Base-by-base conservation (phyloP, 768 basidiomycete species). In the Leccinum uliginosum region DNA sequence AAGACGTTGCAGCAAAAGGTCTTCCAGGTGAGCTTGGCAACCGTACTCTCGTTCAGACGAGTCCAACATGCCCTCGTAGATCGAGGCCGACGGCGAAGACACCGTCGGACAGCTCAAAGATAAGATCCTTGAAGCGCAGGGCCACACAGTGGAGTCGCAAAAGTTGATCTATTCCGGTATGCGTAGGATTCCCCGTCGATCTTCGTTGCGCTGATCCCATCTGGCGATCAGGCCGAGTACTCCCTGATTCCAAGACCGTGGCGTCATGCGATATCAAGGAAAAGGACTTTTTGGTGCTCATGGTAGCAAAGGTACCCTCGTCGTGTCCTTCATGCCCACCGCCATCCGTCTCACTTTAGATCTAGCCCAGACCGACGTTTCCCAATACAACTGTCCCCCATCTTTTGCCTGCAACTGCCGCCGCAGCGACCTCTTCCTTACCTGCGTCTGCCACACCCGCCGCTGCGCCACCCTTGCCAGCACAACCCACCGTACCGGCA, bases 231-330 rank as follows among this genome's bases (percentile, higher is more conserved):
- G 96, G 97, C 54, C 95, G 96, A 79, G 88, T 99, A 48, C 80
- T 98, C 21, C 69, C 83, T 10, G 94, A 99, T 71, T 83, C 85
- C 57, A 95, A 94, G 78, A 89, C 88, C 2, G 82, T 99, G 34
- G 89, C 82, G 64, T 87, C 89, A 47, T 90, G 88, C 67, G 84
- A 88, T 53, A 91, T 98, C 79, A 95, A 97, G 76, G 96, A 98
- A 75, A 98, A 97, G 77, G 96, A 97, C 72, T 99, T 99, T 76
- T 76, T 98, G 58, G 97, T 99, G n/a, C 84, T 99, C 44, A 99
- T 98, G 96, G 91, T 98, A 32, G 84, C 93, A 51, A 98, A 97
- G 85, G 95, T 95, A 60, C 57, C 46, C 59, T 55, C 46, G 34
- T 11, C 6, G 45, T 51, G 76, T 45, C 14, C 38, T 21, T 32